Percentiles rank a stretch among this genome's conserved stretches.
Conservation (phyloP, 805 yeast species). For the Jamesozyma spencerorum region DNA sequence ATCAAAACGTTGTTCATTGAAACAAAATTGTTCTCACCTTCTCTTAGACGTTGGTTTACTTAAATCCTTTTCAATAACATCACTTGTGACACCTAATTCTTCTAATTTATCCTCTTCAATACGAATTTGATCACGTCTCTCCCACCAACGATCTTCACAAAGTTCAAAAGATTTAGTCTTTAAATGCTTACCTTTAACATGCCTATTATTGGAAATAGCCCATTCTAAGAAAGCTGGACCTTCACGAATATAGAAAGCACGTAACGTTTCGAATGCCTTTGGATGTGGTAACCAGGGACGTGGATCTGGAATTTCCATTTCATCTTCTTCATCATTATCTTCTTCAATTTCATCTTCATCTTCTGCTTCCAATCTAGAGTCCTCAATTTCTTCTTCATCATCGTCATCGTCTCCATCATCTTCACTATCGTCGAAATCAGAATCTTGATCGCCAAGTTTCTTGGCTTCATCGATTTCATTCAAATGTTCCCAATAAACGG, state of each 20-base stretch:
- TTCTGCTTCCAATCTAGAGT: constrained; percentile 35
- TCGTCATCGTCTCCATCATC: constrained; percentile 54
- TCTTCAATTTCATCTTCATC: constrained; percentile 49
- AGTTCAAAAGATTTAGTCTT: constrained; percentile 84
- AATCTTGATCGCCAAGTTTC: constrained; percentile 44
- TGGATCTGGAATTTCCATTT: constrained; percentile 73
- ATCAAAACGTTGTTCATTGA: no score
- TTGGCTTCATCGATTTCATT: constrained; percentile 42
- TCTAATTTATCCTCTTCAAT: constrained; percentile 82
- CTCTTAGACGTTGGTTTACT: constrained; percentile 46
- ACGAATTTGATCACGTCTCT: constrained; percentile 87
- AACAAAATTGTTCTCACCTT: no score
- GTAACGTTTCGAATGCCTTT: constrained; percentile 76
- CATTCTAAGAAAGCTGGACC: constrained; percentile 84
- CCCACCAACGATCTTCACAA: constrained; percentile 97
- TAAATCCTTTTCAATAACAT: constrained; percentile 67
- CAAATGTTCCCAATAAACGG: constrained; percentile 83
- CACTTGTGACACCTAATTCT: constrained; percentile 85
- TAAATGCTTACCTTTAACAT: constrained; percentile 80
- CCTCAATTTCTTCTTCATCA: constrained; percentile 41
- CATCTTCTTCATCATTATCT: constrained; percentile 60
- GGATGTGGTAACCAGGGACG: constrained; percentile 98
- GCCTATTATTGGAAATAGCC: constrained; percentile 81
- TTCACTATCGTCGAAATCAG: constrained; percentile 54
- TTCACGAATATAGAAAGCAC: constrained; percentile 77